phyloP scores from a whole-genome alignment of 768 basidiomycete genomes.

The Roridomyces roridus region DNA sequence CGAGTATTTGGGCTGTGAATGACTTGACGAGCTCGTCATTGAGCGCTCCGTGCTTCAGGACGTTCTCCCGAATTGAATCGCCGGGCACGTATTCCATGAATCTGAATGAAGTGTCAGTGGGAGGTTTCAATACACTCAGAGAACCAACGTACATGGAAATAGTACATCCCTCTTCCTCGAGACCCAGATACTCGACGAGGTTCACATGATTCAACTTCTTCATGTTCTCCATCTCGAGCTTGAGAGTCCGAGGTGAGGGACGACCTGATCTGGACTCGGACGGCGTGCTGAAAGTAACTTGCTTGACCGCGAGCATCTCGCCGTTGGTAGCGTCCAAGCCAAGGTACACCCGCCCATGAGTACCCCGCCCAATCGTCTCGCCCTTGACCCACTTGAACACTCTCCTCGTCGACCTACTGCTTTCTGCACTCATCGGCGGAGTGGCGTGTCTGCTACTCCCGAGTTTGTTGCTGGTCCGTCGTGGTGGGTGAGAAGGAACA shows the following conservation, averaged over 20 bases:
- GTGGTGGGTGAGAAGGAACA: not conserved
- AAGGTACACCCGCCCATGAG: constrained; percentile 78
- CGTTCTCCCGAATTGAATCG: constrained; percentile 70
- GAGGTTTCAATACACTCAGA: not conserved
- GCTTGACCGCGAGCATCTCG: constrained; percentile 87
- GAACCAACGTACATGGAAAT: constrained; percentile 62
- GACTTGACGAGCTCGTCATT: constrained; percentile 73
- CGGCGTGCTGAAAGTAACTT: constrained; percentile 33
- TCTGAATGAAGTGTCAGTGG: constrained; percentile 38
- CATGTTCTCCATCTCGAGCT: constrained; percentile 77
- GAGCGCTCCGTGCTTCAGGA: constrained; percentile 74
- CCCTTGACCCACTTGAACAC: constrained; percentile 69
- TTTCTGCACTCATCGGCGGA: too few species aligned
- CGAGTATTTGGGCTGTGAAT: constrained; percentile 75
- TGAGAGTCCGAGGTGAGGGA: constrained; percentile 58
- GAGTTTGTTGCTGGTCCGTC: too few species aligned
- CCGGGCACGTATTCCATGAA: constrained; percentile 86
- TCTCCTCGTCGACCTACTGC: not conserved
- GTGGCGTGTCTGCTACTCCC: too few species aligned
- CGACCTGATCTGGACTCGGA: constrained; percentile 4
- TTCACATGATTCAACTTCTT: constrained; percentile 80
- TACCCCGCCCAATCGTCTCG: constrained; percentile 79
- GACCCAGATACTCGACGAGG: constrained; percentile 80
- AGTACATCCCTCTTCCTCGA: constrained; percentile 65
- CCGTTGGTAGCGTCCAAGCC: constrained; percentile 79